Evolutionary conservation across 2,329 filamentous ascomycete genomes (phyloP).

Genomic region (Diaporthe sp.): DNA sequence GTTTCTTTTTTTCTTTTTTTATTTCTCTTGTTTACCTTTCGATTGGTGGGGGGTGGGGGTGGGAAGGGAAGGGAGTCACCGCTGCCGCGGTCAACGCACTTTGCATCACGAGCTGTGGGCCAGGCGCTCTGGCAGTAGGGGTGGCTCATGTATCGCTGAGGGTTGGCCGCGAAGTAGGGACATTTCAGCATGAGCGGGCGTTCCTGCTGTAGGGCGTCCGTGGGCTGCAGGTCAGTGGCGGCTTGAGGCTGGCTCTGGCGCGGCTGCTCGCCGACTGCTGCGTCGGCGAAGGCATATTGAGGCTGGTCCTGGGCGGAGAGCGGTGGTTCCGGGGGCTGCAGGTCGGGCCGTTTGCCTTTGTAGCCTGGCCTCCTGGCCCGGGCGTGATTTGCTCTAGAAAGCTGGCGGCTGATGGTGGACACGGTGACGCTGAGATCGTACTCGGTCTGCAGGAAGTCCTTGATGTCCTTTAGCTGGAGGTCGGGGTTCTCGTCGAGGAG

Average conservation of each 20-base stretch:
- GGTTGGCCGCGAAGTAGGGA: conserved; percentile 35
- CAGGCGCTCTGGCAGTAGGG: conserved; percentile 38
- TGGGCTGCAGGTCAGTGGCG: background rate
- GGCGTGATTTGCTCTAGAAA: conserved; percentile 36
- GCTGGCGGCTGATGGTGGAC: conserved; percentile 39
- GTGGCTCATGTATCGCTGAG: conserved; percentile 29
- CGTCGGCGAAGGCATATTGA: background rate
- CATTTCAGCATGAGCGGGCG: conserved; percentile 29
- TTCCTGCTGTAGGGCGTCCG: background rate
- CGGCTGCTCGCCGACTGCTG: conserved; percentile 12
- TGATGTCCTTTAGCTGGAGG: conserved; percentile 38
- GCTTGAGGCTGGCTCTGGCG: conserved; percentile 3
- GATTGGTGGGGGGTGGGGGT: background rate
- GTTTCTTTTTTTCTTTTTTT: background rate
- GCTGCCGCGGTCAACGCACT: conserved; percentile 34
- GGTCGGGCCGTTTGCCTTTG: conserved; percentile 39
- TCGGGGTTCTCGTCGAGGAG: conserved; percentile 39
- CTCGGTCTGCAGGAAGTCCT: conserved; percentile 37
- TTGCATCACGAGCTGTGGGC: conserved; percentile 37
- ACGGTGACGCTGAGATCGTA: conserved; percentile 39
- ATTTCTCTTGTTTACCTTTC: background rate
- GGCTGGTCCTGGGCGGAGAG: background rate
- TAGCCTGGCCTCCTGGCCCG: conserved; percentile 38
- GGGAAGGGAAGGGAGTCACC: background rate
- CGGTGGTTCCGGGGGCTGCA: conserved; percentile 26